phyloP scores from a whole-genome alignment of 2,329 filamentous ascomycete genomes.

The Coniochaeta sp. region DNA sequence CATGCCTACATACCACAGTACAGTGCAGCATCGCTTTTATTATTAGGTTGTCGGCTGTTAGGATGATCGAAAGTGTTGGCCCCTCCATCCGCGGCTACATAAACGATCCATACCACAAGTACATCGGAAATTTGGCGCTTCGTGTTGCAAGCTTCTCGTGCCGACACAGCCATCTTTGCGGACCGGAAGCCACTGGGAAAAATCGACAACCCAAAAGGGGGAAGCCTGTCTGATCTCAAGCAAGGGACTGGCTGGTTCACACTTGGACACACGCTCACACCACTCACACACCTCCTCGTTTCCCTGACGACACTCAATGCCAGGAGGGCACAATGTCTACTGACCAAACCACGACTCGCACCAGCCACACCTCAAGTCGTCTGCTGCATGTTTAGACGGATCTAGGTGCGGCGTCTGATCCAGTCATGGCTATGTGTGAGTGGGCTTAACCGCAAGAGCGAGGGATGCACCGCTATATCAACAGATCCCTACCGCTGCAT shows the following conservation, averaged over 20 bases:
- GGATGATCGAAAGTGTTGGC: not conserved
- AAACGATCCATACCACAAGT: not conserved
- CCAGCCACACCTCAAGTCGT: not conserved
- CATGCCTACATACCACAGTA: too few species aligned
- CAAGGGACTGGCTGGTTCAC: not conserved
- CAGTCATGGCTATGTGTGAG: not conserved
- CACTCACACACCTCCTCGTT: not conserved
- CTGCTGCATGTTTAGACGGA: not conserved
- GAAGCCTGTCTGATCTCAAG: not conserved
- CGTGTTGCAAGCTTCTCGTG: not conserved
- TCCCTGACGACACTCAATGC: not conserved
- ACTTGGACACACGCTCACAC: not conserved
- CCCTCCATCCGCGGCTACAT: constrained; percentile 2
- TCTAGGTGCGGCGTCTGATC: not conserved
- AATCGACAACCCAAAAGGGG: not conserved
- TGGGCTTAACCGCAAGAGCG: not conserved
- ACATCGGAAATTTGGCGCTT: not conserved
- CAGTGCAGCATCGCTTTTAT: not conserved
- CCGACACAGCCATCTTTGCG: not conserved
- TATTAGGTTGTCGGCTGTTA: not conserved
- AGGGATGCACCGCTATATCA: constrained; percentile 1
- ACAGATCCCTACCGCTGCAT: too few species aligned
- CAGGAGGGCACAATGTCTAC: not conserved
- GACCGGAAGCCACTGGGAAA: not conserved
- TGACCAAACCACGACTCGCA: not conserved